Evolutionary conservation across 805 yeast species (phyloP), one percentile per base, ranked within the genome.

Genomic region (Tetrapisispora pingtungensis): DNA sequence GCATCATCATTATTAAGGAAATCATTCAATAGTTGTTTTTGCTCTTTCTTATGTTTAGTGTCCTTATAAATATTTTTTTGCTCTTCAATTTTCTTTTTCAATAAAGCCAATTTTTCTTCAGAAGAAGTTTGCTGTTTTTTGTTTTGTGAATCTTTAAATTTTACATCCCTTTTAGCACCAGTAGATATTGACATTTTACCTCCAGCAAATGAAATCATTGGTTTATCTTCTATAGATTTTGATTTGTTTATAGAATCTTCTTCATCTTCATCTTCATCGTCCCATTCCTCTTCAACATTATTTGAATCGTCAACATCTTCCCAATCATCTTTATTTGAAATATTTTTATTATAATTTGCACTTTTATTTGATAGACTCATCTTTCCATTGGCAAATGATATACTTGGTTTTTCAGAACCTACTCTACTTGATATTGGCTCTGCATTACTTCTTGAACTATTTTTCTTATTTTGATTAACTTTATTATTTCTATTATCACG

Each of bases 31-130:
- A 61, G 46, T 33, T 55, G 48, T 30, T 53, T 41, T 44, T 62
- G 65, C 43, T 58, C 49, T 15, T 55, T 51, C 38, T 61, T 52
- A 38, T 54, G 62, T 33, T 49, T 45, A 19, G 47, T 54, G 15
- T 48, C 50, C 28, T 54, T 48, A 10, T 50, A 45, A 18, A 62
- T 56, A 27, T 43, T 40, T 36, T 46, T 55, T 42, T 62, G 66
- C 39, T 62, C 63, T 32, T 54, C 65, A 19, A 62, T 57, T 46
- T 49, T 61, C 39, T 53, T 51, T 47, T 55, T 60, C 26, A 61
- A 43, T 8, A 56, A n/a, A 3, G 47, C 57, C 10, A 49, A 22
- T 36, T 55, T 57, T 0, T 46, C 36, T 17, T 24, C 17, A 13
- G 41, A 8, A 18, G 33, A 17, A 4, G 10, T 2, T 38, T 40